These are phyloP conservation scores for Drechslerella dactyloides DNA, from an alignment of 2,329 filamentous ascomycete genomes.

Conservation along the genomic window DNA sequence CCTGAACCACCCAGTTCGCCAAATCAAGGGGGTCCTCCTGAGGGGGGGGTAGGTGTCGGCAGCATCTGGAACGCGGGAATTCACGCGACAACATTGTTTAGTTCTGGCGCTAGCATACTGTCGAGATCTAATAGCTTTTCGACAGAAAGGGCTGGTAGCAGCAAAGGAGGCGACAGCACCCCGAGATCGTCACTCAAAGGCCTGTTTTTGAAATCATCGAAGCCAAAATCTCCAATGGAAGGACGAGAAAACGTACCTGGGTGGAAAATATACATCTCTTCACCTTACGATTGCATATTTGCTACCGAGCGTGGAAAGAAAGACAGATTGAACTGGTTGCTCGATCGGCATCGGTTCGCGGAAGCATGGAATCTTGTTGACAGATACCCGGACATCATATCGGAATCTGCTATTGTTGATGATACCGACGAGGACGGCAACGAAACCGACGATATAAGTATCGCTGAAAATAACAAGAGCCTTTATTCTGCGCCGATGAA, in stretches of 20 bases:
- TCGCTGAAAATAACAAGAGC: slow-evolving; percentile 50
- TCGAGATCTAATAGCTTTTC: slow-evolving; percentile 48
- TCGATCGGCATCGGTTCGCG: slow-evolving; percentile 80
- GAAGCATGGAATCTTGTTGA: slow-evolving; percentile 89
- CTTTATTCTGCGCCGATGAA: slow-evolving; percentile 74
- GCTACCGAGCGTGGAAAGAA: slow-evolving; percentile 83
- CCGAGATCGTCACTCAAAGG: slow-evolving; percentile 46
- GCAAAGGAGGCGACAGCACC: slow-evolving; percentile 33
- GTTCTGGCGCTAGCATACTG: slow-evolving; percentile 77
- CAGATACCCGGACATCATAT: slow-evolving; percentile 78
- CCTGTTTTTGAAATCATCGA: slow-evolving; percentile 31
- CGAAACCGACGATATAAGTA: slow-evolving; percentile 62
- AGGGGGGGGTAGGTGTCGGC: slow-evolving; percentile 64
- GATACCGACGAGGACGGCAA: slow-evolving; percentile 69
- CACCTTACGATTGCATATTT: slow-evolving; percentile 94
- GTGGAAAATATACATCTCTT: slow-evolving; percentile 90
- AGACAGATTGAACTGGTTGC: slow-evolving; percentile 84
- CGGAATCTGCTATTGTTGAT: slow-evolving; percentile 56
- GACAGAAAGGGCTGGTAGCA: slow-evolving; percentile 26
- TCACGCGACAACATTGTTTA: slow-evolving; percentile 85
- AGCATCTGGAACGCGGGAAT: slow-evolving; percentile 91
- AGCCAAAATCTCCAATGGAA: slow-evolving; percentile 56
- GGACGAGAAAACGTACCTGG: slow-evolving; percentile 61
- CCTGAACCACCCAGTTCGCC: slow-evolving; percentile 67
- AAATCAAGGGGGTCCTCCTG: slow-evolving; percentile 67